Base-by-base conservation (phyloP, 306 rosid genomes). In the Vigna reflexopilosa region DNA sequence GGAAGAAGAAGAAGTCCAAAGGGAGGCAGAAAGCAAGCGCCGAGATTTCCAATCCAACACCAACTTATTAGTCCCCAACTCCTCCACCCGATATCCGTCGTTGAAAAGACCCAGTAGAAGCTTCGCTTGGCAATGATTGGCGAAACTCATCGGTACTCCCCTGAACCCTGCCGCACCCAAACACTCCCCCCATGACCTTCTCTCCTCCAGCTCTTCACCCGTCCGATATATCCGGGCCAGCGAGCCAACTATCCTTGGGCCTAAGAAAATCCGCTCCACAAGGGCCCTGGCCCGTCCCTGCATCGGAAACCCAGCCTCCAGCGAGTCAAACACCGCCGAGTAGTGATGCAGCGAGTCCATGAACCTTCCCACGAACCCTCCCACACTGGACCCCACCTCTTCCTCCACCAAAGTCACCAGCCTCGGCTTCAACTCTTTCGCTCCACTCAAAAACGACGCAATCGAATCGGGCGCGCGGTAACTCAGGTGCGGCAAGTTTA, bases 51-150 rank as follows among this genome's bases (percentile, higher is more conserved):
- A 92, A 38, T 93, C 87, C 75, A 94, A 81, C 20, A 88, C 95
- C 68, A 94, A 52, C 69, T 83, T 89, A 67, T 92, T 89, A 2
- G 77, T 44, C 0, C 70, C 82, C 48, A 83, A 4, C 79, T 88
- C 91, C 83, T 94, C 92, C 32, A 89, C 92, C 49, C 84, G 81
- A 70, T 89, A 92, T 4, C 98, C 98, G 11, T 92, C 92, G 6
- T 94, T 92, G 83, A 90, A 94, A 26, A 94, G 79, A 5, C 90
- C 93, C 61, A 92, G 2, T 73, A 94, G 75, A 12, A 94, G 78
- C 65, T 87, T 94, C 15, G 98, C 95, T 52, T 94, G 98, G 47
- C 91, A 85, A 3, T 90, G 90, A 85, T 94, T 92, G 0, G 98
- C 90, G 9, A 79, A 89, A 85, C 97, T 92, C 11, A 92, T 71